These are phyloP conservation scores for Claviceps arundinis DNA, from an alignment of 2,329 filamentous ascomycete species.

Conservation along the genomic window DNA sequence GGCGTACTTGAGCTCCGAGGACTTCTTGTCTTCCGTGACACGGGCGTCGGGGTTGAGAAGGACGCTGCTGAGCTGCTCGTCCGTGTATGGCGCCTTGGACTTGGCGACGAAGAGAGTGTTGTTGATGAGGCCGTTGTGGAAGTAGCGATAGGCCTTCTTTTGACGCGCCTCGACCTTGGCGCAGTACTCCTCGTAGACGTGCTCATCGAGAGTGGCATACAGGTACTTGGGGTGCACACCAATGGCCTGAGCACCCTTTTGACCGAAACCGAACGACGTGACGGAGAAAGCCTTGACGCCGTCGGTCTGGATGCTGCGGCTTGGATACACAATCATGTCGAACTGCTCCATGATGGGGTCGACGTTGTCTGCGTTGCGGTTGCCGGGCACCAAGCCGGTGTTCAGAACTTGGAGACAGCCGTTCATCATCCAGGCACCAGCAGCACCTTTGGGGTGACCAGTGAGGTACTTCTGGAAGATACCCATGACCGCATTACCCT, in stretches of 20 bases:
- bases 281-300: conserved; percentile 98
- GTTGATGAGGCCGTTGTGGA: conserved; percentile 96
- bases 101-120: conserved; percentile 97
- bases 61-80: conserved; percentile 73
- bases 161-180: conserved; percentile 82
- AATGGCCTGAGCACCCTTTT: conserved; percentile 96
- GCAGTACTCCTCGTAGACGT: conserved; percentile 70
- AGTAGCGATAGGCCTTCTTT: conserved; percentile 98
- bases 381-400: conserved; percentile 84
- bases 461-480: conserved; percentile 99
- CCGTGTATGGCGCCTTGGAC: conserved; percentile 76
- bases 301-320: conserved; percentile 88
- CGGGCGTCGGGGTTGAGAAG: conserved; percentile 91
- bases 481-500: conserved; percentile 90
- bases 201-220: conserved; percentile 82
- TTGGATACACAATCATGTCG: conserved; percentile 95
- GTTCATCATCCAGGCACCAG: conserved; percentile 99
- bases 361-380: conserved; percentile 95
- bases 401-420: conserved; percentile 93
- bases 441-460: conserved; percentile 96
- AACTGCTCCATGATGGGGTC: conserved; percentile 95
- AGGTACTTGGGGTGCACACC: conserved; percentile 95
- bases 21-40: conserved; percentile 76
- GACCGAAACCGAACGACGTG: conserved; percentile 97
- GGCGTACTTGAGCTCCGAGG: conserved; percentile 62